Percentiles rank a stretch among this genome's conserved stretches.
Evolutionary conservation across 306 rosid genomes (phyloP).

Genomic region (Pterocarpus santalinus): DNA sequence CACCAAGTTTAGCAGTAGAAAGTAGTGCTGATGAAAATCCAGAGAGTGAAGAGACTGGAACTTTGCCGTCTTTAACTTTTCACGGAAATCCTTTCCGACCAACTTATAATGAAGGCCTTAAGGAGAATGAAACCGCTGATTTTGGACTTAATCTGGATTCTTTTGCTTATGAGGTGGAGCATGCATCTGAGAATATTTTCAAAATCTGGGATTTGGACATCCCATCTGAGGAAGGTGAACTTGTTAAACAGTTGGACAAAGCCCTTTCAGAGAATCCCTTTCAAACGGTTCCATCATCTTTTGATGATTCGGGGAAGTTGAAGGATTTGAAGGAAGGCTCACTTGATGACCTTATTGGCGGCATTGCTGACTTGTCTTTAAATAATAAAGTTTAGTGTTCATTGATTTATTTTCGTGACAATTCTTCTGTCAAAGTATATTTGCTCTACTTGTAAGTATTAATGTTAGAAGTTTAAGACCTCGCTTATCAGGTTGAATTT

Average conservation of each 20-base stretch:
- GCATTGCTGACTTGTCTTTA: constrained; percentile 67
- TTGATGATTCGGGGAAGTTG: constrained; percentile 45
- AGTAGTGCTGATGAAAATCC: constrained; percentile 39
- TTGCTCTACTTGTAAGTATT: not conserved
- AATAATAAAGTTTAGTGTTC: constrained; percentile 25
- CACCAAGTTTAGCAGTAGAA: constrained; percentile 38
- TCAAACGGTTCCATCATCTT: constrained; percentile 46
- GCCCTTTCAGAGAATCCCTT: constrained; percentile 54
- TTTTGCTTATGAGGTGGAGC: constrained; percentile 49
- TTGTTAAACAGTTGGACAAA: constrained; percentile 63
- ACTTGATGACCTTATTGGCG: constrained; percentile 53
- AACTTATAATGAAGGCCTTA: constrained; percentile 62
- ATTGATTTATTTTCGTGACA: not conserved
- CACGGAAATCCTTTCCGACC: constrained; percentile 76
- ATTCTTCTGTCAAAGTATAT: not conserved
- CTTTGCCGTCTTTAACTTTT: constrained; percentile 48
- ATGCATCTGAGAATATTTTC: constrained; percentile 62
- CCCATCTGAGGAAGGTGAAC: constrained; percentile 71
- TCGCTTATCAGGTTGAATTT: too few species aligned
- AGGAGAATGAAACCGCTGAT: constrained; percentile 42
- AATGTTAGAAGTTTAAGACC: constrained; percentile 19
- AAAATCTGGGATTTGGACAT: constrained; percentile 76
- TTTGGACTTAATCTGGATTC: constrained; percentile 42
- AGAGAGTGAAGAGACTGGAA: constrained; percentile 27
- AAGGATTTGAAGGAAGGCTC: constrained; percentile 49